Percentiles rank a stretch among this genome's conserved stretches.
Evolutionary conservation across 2,329 filamentous ascomycete species (phyloP).

Genomic region (Cladophialophora psammophila): DNA sequence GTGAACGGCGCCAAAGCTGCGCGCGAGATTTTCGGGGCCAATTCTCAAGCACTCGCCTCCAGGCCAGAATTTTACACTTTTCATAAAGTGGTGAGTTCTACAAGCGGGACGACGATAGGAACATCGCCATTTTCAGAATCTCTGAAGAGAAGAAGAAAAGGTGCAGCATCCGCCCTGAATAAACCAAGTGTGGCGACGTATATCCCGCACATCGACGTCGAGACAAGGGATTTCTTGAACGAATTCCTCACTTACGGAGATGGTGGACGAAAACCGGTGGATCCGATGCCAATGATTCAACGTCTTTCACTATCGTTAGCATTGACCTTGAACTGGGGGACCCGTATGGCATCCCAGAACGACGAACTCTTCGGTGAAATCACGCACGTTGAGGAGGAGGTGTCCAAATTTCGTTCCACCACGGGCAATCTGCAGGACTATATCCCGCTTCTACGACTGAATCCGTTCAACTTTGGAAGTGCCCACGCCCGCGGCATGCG

Average conservation of each 20-base stretch:
- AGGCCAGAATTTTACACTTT: conserved; percentile 67
- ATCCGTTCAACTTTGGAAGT: conserved; percentile 67
- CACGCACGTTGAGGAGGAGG: conserved; percentile 68
- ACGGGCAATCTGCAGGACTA: conserved; percentile 69
- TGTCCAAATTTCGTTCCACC: conserved; percentile 66
- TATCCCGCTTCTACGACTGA: conserved; percentile 65
- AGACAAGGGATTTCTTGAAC: conserved; percentile 68
- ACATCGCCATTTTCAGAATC: conserved; percentile 72
- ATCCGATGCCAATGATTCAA: conserved; percentile 74
- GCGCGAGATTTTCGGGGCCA: conserved; percentile 59
- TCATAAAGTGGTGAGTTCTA: conserved; percentile 60
- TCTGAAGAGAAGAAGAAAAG: conserved; percentile 69
- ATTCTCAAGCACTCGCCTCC: conserved; percentile 63
- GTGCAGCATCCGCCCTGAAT: conserved; percentile 70
- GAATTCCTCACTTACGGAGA: conserved; percentile 67
- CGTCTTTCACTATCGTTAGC: conserved; percentile 68
- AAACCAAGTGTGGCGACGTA: conserved; percentile 70
- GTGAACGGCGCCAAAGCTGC: conserved; percentile 63
- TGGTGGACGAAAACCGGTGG: conserved; percentile 61
- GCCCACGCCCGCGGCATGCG: conserved; percentile 67
- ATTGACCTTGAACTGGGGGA: conserved; percentile 71
- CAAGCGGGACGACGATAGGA: conserved; percentile 71
- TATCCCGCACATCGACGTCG: conserved; percentile 67
- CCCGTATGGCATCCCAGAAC: conserved; percentile 66
- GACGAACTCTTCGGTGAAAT: conserved; percentile 68